Evolutionary conservation across 805 yeast genomes (phyloP).

Genomic region (Starmerella etchellsii): DNA sequence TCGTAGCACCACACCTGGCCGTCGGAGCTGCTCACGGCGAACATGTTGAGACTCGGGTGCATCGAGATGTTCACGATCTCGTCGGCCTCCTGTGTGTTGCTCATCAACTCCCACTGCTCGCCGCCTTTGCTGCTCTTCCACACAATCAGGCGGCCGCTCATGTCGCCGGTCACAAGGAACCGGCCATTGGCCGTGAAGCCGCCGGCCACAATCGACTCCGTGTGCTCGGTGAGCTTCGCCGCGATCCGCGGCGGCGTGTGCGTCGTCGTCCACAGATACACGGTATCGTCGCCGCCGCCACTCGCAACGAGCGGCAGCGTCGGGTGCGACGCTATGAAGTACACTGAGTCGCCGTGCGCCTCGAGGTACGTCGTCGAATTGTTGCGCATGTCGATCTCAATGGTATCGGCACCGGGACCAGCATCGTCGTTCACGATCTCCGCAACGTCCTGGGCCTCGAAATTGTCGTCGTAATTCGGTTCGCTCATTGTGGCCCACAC

Average conservation of each 20-base stretch:
- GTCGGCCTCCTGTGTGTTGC: slow-evolving; percentile 71
- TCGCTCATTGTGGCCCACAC: background rate
- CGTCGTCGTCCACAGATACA: slow-evolving; percentile 75
- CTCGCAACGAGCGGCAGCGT: slow-evolving; percentile 67
- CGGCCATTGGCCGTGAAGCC: slow-evolving; percentile 76
- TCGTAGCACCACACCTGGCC: slow-evolving; percentile 93
- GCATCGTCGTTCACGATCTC: slow-evolving; percentile 26
- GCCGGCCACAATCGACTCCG: slow-evolving; percentile 76
- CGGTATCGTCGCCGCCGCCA: slow-evolving; percentile 91
- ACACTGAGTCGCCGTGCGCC: slow-evolving; percentile 76
- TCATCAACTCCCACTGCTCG: slow-evolving; percentile 63
- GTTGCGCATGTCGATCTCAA: slow-evolving; percentile 78
- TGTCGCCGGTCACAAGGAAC: slow-evolving; percentile 78
- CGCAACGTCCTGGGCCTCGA: slow-evolving; percentile 23
- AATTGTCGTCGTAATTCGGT: slow-evolving; percentile 3
- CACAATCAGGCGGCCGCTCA: slow-evolving; percentile 76
- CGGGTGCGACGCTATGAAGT: slow-evolving; percentile 73
- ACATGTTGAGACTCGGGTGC: slow-evolving; percentile 64
- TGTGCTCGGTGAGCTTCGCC: slow-evolving; percentile 64
- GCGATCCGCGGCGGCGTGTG: slow-evolving; percentile 71
- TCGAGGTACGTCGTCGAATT: slow-evolving; percentile 86
- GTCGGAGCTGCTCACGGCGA: slow-evolving; percentile 85
- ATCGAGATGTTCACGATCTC: slow-evolving; percentile 74
- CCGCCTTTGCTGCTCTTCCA: slow-evolving; percentile 64
- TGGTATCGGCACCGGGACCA: slow-evolving; percentile 37